A percentile compares a stretch with the other conserved stretches of the same genome.
Conservation (phyloP, 2,329 filamentous ascomycete species). For the Aspergillus fijiensis region DNA sequence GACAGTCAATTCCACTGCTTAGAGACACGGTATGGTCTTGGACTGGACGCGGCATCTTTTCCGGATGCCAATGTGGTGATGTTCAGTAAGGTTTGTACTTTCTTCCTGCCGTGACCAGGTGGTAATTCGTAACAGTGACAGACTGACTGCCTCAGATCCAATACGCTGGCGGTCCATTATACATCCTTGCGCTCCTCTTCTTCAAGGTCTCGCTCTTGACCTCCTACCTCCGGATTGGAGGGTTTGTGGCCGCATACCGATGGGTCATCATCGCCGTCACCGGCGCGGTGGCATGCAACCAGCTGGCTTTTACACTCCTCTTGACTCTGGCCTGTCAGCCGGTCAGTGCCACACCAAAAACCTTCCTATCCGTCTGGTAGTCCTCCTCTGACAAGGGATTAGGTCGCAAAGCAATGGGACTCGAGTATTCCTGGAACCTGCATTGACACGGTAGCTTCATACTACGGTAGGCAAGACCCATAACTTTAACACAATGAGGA, state of each 20-base stretch:
- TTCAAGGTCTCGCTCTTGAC: slow-evolving; percentile 52
- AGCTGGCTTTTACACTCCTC: slow-evolving; percentile 35
- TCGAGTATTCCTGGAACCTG: slow-evolving; percentile 40
- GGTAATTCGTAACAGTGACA: too few species aligned
- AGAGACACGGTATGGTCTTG: slow-evolving; percentile 33
- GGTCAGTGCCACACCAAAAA: slow-evolving; percentile 18
- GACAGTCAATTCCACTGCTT: not conserved
- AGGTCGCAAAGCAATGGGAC: slow-evolving; percentile 1
- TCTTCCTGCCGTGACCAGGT: not conserved
- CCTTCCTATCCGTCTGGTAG: too few species aligned
- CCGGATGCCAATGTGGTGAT: slow-evolving; percentile 25
- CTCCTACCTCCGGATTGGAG: slow-evolving; percentile 49
- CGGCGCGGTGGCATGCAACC: slow-evolving; percentile 38
- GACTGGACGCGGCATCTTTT: slow-evolving; percentile 20
- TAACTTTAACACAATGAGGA: too few species aligned
- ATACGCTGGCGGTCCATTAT: slow-evolving; percentile 30
- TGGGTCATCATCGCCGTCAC: slow-evolving; percentile 37
- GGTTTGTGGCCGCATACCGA: slow-evolving; percentile 40
- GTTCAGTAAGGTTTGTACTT: slow-evolving; percentile 26
- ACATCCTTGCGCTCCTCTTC: slow-evolving; percentile 38
- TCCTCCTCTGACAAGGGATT: not conserved
- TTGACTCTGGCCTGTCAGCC: slow-evolving; percentile 29
- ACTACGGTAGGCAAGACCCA: slow-evolving; percentile 36
- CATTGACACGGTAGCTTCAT: slow-evolving; percentile 44
- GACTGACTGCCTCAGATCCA: slow-evolving; percentile 20